Percentiles rank a stretch among this genome's conserved stretches.
These are phyloP conservation scores for Stephanodiscus minutulus DNA, from an alignment of 108 stramenopile genomes.

Conservation along the genomic window DNA sequence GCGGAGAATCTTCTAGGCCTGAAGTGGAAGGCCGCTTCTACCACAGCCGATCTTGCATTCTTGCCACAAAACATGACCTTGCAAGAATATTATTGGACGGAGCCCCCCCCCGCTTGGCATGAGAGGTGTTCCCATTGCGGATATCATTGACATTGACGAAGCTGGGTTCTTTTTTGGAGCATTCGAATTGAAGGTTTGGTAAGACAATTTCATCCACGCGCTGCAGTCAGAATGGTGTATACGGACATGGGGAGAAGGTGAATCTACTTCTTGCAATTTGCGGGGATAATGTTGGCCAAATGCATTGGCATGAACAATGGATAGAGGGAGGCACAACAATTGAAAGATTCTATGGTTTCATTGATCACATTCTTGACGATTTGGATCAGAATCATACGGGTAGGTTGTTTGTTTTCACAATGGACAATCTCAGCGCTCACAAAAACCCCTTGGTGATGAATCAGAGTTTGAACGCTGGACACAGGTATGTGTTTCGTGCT, in stretches of 20 bases:
- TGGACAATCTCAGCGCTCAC: slow-evolving; percentile 27
- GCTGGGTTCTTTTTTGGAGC: no score
- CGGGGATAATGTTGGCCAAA: neutral
- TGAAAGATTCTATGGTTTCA: slow-evolving; percentile 11
- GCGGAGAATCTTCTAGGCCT: no score
- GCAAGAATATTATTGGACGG: no score
- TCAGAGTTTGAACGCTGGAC: slow-evolving; percentile 2
- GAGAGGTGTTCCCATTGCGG: no score
- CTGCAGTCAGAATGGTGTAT: no score
- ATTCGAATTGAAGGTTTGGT: no score
- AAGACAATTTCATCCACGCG: no score
- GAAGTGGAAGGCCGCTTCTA: no score
- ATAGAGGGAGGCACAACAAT: slow-evolving; percentile 13
- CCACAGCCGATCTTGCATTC: no score
- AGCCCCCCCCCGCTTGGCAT: no score
- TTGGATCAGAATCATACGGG: neutral
- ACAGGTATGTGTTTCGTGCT: slow-evolving; percentile 16
- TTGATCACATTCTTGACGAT: neutral
- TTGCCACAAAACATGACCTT: no score
- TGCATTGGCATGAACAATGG: neutral
- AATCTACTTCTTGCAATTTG: slow-evolving; percentile 12
- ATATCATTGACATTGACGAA: no score
- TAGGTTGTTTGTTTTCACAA: slow-evolving; percentile 11
- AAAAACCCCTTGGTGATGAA: slow-evolving; percentile 2
- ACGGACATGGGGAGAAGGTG: neutral